These are phyloP conservation scores for Coniochaeta sp. DNA, from an alignment of 2,329 filamentous ascomycete genomes.

Conservation along the genomic window DNA sequence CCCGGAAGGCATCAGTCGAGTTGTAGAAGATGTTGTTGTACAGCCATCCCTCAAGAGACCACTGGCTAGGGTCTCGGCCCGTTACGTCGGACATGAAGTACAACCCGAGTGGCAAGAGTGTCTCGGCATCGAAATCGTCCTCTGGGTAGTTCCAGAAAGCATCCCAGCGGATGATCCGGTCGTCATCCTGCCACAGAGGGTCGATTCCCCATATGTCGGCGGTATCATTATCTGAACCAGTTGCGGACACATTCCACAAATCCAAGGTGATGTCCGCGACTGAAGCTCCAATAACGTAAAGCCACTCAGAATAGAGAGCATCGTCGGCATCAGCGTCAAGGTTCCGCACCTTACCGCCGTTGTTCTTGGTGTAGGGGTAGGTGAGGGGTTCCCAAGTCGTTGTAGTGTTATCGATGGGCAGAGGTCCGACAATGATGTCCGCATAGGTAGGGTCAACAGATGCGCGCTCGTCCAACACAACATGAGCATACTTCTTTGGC, in stretches of 20 bases:
- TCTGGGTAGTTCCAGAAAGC: constrained; percentile 32
- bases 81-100: constrained; percentile 38
- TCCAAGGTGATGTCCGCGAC: constrained; percentile 36
- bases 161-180: constrained; percentile 38
- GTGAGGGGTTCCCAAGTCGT: constrained; percentile 28
- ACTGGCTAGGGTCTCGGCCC: constrained; percentile 39
- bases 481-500: constrained; percentile 34
- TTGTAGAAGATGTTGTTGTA: constrained; percentile 47
- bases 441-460: constrained; percentile 27
- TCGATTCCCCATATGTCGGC: constrained; percentile 32
- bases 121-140: constrained; percentile 30
- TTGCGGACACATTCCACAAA: constrained; percentile 27
- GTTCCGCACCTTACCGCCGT: constrained; percentile 28
- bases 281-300: constrained; percentile 23
- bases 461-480: constrained; percentile 30
- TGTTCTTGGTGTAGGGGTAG: constrained; percentile 33
- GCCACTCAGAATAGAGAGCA: constrained; percentile 21
- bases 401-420: constrained; percentile 33
- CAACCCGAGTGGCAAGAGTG: constrained; percentile 36
- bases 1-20: constrained; percentile 37
- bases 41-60: constrained; percentile 43
- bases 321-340: constrained; percentile 26
- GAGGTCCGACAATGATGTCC: constrained; percentile 40
- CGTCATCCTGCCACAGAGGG: constrained; percentile 30
- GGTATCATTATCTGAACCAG: constrained; percentile 32